These are phyloP conservation scores for Diaporthe sp. DNA, from an alignment of 2,329 filamentous ascomycete species.

Conservation along the genomic window DNA sequence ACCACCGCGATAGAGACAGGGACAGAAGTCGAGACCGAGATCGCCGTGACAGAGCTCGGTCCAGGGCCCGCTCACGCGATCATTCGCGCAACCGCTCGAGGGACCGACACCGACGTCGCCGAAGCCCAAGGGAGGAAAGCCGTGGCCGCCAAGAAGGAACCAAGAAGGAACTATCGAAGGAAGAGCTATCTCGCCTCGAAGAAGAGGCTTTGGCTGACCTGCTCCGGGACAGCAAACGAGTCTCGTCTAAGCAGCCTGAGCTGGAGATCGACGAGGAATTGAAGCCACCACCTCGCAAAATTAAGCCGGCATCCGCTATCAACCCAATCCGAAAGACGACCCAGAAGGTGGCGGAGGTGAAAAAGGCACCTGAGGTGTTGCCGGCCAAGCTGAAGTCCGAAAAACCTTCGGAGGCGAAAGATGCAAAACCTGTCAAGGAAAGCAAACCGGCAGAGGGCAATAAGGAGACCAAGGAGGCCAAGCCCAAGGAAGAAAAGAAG, in stretches of 20 bases:
- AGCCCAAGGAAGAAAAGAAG: slow-evolving; percentile 42
- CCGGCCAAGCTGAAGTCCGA: slow-evolving; percentile 43
- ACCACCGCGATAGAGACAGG: slow-evolving; percentile 40
- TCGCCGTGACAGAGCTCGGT: slow-evolving; percentile 47
- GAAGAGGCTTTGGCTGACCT: slow-evolving; percentile 71
- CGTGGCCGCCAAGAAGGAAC: slow-evolving; percentile 58
- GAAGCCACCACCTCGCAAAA: slow-evolving; percentile 66
- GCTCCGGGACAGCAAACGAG: slow-evolving; percentile 70
- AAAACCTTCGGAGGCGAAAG: slow-evolving; percentile 47
- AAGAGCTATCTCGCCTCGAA: slow-evolving; percentile 70
- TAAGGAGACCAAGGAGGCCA: slow-evolving; percentile 44
- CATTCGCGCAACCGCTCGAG: slow-evolving; percentile 48
- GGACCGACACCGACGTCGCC: slow-evolving; percentile 51
- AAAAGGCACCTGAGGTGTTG: slow-evolving; percentile 52
- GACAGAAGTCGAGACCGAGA: slow-evolving; percentile 45
- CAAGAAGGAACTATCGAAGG: slow-evolving; percentile 69
- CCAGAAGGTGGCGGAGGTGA: slow-evolving; percentile 58
- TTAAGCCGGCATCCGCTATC: slow-evolving; percentile 70
- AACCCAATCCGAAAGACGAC: slow-evolving; percentile 67
- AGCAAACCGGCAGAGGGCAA: slow-evolving; percentile 44
- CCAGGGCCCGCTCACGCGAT: slow-evolving; percentile 51
- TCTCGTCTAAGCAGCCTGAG: slow-evolving; percentile 64
- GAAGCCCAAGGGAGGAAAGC: slow-evolving; percentile 52
- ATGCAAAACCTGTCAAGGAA: slow-evolving; percentile 45
- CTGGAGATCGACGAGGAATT: slow-evolving; percentile 70